A percentile compares a stretch with the other conserved stretches of the same genome.
These are phyloP conservation scores for Brettanomyces anomalus DNA, from an alignment of 805 yeast genomes.

Conservation along the genomic window DNA sequence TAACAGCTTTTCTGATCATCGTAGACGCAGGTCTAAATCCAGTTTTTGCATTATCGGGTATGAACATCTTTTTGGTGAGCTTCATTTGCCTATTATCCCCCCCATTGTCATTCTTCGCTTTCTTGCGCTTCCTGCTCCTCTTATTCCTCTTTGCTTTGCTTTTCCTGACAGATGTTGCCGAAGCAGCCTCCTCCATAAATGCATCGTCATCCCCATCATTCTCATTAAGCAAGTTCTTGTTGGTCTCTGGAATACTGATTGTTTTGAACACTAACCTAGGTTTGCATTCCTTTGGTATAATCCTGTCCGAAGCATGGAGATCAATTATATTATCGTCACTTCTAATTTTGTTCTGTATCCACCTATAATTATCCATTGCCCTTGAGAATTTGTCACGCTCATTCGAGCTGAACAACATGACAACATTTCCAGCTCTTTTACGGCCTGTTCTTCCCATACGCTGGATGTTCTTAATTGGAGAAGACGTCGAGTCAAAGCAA, in stretches of 20 bases:
- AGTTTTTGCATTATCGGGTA: conserved; percentile 65
- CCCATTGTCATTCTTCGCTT: conserved; percentile 4
- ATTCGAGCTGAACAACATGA: conserved; percentile 63
- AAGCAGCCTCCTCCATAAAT: conserved; percentile 59
- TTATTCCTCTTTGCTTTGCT: conserved; percentile 27
- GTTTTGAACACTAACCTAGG: conserved; percentile 51
- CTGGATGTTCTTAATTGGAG: conserved; percentile 89
- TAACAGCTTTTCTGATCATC: conserved; percentile 25
- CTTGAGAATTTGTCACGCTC: conserved; percentile 75
- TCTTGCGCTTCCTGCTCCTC: conserved; percentile 8
- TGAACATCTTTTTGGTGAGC: conserved; percentile 42
- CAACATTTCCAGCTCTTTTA: conserved; percentile 78
- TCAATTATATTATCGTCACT: conserved; percentile 31
- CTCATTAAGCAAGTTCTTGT: conserved; percentile 38
- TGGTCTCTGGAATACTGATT: conserved; percentile 67
- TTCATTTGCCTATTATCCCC: conserved; percentile 7
- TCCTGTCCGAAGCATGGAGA: conserved; percentile 38
- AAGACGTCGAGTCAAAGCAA: conserved; percentile 86
- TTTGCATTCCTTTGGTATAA: conserved; percentile 47
- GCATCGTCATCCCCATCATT: conserved; percentile 47
- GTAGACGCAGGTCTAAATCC: conserved; percentile 51
- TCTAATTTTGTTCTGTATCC: conserved; percentile 63
- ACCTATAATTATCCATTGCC: conserved; percentile 77
- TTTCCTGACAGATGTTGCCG: conserved; percentile 32
- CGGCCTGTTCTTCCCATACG: conserved; percentile 99